Base-by-base conservation (phyloP, 805 yeast genomes). In the Wickerhamiella allomyrinae region DNA sequence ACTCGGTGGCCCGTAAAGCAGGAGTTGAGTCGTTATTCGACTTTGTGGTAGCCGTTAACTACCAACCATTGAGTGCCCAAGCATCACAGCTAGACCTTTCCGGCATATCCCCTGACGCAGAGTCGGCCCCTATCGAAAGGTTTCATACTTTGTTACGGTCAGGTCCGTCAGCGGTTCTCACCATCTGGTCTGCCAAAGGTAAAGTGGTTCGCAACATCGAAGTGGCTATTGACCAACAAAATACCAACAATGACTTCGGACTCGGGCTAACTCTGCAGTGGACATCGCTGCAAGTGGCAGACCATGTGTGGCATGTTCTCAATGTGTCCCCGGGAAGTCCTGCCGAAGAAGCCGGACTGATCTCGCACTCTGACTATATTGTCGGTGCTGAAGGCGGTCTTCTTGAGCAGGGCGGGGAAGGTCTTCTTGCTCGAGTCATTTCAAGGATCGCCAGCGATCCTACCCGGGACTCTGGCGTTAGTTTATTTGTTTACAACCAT, bases 161-260 rank as follows among this genome's bases (percentile, higher is more conserved):
- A 3, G 41, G 39, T 11, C 48, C 40, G 13, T 31, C 67, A 3
- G 61, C 81, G 5, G 61, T 66, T 8, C 63, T 87, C 34, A 76
- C 71, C 39, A 75, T 84, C 2, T 87, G 95, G 94, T 76, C 74
- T 36, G 91, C 94, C 2, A 86, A 86, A 61, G 96, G 96, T 15
- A 45, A 58, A 20, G 25, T 35, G 20, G 20, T 38, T 24, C 49
- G 57, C 27, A 15, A 42, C 3, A 46, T 53, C 9, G 21, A 40
- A 13, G 41, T 52, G 31, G 46, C 50, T 29, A 41, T 45, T 41
- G 41, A 39, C 20, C 23, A 25, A 2, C 57, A 53, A 34, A 59
- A 59, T 33, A 58, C 64, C 23, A 53, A 58, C 25, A 52, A 83
- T 14, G n/a, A n/a, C n/a, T n/a, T n/a, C n/a, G 93, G 94, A 0